phyloP scores from a whole-genome alignment of 1,284 basidiomycete species.

The Cystobasidium slooffiae region DNA sequence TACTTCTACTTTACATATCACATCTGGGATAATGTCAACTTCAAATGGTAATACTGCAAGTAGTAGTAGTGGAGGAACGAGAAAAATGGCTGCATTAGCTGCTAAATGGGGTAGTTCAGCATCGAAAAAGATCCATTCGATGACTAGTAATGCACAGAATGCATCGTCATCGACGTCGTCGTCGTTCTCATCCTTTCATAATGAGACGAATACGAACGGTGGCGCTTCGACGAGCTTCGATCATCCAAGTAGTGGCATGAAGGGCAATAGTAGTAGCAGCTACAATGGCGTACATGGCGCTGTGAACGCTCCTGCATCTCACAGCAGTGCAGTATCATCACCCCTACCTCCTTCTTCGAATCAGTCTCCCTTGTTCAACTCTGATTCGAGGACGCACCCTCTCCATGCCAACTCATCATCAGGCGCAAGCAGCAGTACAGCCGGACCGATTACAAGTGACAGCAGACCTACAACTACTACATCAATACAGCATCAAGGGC shows the following conservation, averaged over 20 bases:
- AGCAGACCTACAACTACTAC: neutral
- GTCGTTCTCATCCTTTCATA: neutral
- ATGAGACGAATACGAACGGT: neutral
- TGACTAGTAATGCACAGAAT: neutral
- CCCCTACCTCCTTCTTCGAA: too few relatives aligned
- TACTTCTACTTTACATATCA: neutral
- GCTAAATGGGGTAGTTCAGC: conserved; percentile 21
- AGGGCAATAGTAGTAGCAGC: neutral
- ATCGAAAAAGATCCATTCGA: neutral
- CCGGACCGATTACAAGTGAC: neutral
- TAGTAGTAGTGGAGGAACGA: neutral
- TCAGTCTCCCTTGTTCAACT: too few relatives aligned
- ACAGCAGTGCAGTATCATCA: neutral
- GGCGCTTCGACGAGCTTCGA: conserved; percentile 14
- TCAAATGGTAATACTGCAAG: neutral
- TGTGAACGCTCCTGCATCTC: neutral
- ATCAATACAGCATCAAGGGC: neutral
- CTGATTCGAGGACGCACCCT: too few relatives aligned
- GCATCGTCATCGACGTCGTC: neutral
- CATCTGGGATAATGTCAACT: neutral
- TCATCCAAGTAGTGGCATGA: neutral
- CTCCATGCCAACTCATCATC: neutral
- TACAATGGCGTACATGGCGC: neutral
- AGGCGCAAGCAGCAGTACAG: neutral
- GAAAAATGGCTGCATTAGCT: conserved; percentile 17